Percentiles rank a stretch among this genome's conserved stretches.
These are phyloP conservation scores for carrot (Daucus carota) DNA, from an alignment of 129 eudicot species.

Conservation along the genomic window DNA sequence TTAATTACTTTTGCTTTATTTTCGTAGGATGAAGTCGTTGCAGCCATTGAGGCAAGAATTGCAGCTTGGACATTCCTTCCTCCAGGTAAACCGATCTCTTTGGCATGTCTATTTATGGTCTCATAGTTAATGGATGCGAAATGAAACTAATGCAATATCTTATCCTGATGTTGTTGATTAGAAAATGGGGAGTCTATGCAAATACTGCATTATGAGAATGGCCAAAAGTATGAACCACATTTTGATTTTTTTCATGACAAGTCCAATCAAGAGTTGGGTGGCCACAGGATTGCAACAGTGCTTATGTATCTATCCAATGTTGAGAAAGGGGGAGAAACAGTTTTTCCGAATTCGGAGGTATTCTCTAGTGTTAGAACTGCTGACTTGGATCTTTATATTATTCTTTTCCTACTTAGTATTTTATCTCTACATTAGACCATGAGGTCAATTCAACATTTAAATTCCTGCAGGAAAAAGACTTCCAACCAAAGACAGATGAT, in stretches of 20 bases:
- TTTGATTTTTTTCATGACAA: constrained; percentile 72
- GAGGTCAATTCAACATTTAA: neutral
- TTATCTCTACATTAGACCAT: neutral
- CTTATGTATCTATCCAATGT: constrained; percentile 87
- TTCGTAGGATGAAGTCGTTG: constrained; percentile 66
- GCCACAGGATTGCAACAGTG: constrained; percentile 75
- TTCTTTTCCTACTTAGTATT: neutral
- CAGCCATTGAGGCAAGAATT: constrained; percentile 57
- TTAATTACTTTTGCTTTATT: constrained; percentile 6
- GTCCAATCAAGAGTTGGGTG: constrained; percentile 58
- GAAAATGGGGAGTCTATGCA: constrained; percentile 85
- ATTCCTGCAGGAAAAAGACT: constrained; percentile 37
- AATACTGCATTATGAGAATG: constrained; percentile 66
- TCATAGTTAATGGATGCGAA: neutral
- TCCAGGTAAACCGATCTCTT: constrained; percentile 35
- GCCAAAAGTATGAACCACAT: constrained; percentile 86
- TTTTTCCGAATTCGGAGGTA: constrained; percentile 74
- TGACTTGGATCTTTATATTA: neutral
- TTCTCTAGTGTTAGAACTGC: neutral
- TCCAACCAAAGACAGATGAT: constrained; percentile 59
- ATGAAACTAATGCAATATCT: neutral
- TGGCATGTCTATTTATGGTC: constrained; percentile 20
- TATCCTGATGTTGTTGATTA: constrained; percentile 15
- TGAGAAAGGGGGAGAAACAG: constrained; percentile 73
- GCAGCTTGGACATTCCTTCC: constrained; percentile 95